A percentile compares a stretch with the other conserved stretches of the same genome.
phyloP scores from a whole-genome alignment of 768 basidiomycete species.

The Mycena latifolia region DNA sequence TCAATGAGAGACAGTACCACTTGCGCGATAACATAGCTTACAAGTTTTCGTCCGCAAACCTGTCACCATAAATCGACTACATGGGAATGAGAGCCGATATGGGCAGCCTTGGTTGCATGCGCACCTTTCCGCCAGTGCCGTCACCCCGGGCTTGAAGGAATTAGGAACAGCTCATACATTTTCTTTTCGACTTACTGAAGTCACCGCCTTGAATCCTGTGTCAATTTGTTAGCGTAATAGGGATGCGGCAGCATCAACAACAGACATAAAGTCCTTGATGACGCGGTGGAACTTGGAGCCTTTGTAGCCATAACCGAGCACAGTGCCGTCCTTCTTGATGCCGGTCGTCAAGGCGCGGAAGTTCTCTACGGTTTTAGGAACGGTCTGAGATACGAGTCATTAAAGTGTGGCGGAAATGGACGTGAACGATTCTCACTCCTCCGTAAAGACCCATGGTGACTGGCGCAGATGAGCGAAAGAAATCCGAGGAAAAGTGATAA shows the following conservation, averaged over 20 bases:
- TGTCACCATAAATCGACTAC: slow-evolving; percentile 91
- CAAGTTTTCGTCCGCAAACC: slow-evolving; percentile 98
- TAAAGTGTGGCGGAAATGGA: neutral
- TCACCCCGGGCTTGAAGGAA: slow-evolving; percentile 74
- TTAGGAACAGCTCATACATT: neutral
- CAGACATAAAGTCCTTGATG: slow-evolving; percentile 93
- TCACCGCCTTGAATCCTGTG: slow-evolving; percentile 97
- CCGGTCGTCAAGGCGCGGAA: slow-evolving; percentile 95
- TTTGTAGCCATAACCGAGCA: slow-evolving; percentile 91
- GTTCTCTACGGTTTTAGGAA: slow-evolving; percentile 97
- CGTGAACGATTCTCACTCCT: slow-evolving; percentile 60
- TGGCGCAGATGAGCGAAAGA: slow-evolving; percentile 43
- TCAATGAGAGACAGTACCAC: slow-evolving; percentile 10
- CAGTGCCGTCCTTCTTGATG: slow-evolving; percentile 79
- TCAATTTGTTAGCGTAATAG: slow-evolving; percentile 1
- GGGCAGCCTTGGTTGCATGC: slow-evolving; percentile 13
- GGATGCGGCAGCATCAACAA: slow-evolving; percentile 4
- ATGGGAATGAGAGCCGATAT: slow-evolving; percentile 17
- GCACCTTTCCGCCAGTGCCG: slow-evolving; percentile 91
- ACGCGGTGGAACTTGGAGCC: slow-evolving; percentile 97
- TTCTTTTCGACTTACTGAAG: slow-evolving; percentile 77
- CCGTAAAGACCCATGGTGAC: slow-evolving; percentile 93
- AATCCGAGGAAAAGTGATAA: slow-evolving; percentile 28
- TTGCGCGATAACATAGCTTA: slow-evolving; percentile 49
- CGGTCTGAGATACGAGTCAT: slow-evolving; percentile 66